Conservation (phyloP, 1,284 basidiomycete species). For the Sphaerobolus stellatus region DNA sequence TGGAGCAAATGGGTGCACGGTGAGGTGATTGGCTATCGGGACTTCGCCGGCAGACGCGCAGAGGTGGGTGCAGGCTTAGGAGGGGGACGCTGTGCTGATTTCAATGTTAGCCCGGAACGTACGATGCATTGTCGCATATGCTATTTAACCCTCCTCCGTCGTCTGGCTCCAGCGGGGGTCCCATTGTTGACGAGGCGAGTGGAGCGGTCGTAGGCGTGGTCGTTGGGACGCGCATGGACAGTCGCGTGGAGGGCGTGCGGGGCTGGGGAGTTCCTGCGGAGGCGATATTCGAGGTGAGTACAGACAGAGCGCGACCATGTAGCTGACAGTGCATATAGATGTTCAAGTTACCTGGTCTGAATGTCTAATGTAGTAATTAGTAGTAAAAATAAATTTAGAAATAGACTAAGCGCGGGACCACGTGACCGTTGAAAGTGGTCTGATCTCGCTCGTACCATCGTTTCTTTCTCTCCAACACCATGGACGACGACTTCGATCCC, state of each 20-base stretch:
- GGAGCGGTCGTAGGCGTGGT: conserved; percentile 72
- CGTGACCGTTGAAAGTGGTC: no score
- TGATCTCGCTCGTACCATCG: no score
- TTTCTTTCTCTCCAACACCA: no score
- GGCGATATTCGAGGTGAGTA: conserved; percentile 59
- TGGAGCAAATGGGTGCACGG: conserved; percentile 58
- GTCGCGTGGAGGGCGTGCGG: conserved; percentile 51
- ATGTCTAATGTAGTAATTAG: conserved; percentile 4
- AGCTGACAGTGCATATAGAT: conserved; percentile 34
- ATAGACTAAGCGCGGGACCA: no score
- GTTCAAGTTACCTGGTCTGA: conserved; percentile 44
- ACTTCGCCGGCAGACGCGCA: conserved; percentile 56
- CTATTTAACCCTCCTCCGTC: conserved; percentile 58
- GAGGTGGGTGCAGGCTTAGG: conserved; percentile 38
- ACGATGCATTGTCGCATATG: conserved; percentile 64
- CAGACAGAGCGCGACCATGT: neutral
- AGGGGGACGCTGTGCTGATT: neutral
- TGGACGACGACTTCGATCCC: no score
- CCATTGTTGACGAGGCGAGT: conserved; percentile 61
- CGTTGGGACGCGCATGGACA: conserved; percentile 61
- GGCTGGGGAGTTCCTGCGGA: conserved; percentile 74
- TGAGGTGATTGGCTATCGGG: conserved; percentile 55
- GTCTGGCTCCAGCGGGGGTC: conserved; percentile 69
- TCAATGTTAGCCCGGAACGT: conserved; percentile 59
- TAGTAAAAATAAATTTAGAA: neutral